Evolutionary conservation across 345 rosid genomes (phyloP).

Genomic region (Lepidium sativum): DNA sequence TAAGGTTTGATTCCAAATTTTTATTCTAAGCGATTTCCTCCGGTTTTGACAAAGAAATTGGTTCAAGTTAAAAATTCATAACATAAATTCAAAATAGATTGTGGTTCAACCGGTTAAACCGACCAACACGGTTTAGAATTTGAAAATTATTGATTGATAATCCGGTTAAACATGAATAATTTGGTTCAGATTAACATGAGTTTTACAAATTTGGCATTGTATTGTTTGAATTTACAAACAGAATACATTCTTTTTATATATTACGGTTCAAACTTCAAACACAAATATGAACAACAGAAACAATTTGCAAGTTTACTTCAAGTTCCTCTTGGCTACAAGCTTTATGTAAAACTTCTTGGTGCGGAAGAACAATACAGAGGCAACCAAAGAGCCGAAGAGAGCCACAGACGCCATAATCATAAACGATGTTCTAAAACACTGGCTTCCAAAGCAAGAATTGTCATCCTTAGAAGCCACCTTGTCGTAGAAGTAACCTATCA

Average conservation of each 20-base stretch:
- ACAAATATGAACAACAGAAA: neutral
- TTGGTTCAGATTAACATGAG: too few relatives aligned
- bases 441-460: slow-evolving; percentile 54
- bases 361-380: slow-evolving; percentile 42
- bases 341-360: slow-evolving; percentile 54
- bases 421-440: slow-evolving; percentile 73
- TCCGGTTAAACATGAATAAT: too few relatives aligned
- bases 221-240: neutral
- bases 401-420: slow-evolving; percentile 66
- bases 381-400: slow-evolving; percentile 49
- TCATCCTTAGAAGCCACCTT: slow-evolving; percentile 39
- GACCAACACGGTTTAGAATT: neutral
- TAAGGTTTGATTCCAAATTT: neutral
- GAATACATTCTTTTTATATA: neutral
- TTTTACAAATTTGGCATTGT: neutral
- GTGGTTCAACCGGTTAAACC: neutral
- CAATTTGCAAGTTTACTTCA: slow-evolving; percentile 5
- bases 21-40: neutral
- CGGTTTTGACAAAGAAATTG: neutral
- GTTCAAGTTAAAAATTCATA: neutral
- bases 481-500: slow-evolving; percentile 74
- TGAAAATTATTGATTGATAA: too few relatives aligned
- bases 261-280: neutral
- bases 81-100: neutral
- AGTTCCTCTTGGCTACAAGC: slow-evolving; percentile 38